A percentile compares a stretch with the other conserved stretches of the same genome.
Evolutionary conservation across 73 alveolate genomes (phyloP).

Genomic region (Tetrahymena thermophila): DNA sequence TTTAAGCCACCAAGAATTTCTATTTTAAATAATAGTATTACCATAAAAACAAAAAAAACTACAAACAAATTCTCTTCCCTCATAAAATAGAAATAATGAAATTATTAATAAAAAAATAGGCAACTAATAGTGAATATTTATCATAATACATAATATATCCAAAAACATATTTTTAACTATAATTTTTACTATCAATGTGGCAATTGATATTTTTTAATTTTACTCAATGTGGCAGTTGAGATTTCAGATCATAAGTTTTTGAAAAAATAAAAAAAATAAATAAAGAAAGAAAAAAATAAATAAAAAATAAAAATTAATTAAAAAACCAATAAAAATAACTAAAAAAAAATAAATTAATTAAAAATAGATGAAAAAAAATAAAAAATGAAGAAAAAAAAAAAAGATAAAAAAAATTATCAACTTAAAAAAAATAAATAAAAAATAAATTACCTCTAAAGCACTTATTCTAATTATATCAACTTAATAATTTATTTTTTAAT

Average conservation of each 20-base stretch:
- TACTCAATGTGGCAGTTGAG: slow-evolving; percentile 2
- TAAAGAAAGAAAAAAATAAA: not conserved
- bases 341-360: too few species aligned
- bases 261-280: not conserved
- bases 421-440: not conserved
- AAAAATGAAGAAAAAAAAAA: not conserved
- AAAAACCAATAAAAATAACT: too few species aligned
- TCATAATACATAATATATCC: not conserved
- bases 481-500: too few species aligned
- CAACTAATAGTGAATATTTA: not conserved
- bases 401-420: not conserved
- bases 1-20: not conserved
- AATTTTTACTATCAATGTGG: not conserved
- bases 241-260: not conserved
- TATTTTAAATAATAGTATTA: not conserved
- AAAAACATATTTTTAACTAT: too few species aligned
- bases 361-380: not conserved
- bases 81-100: not conserved
- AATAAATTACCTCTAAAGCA: too few species aligned
- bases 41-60: not conserved
- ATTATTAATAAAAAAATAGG: not conserved
- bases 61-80: not conserved
- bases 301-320: not conserved
- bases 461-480: too few species aligned
- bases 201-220: not conserved